Evolutionary conservation across 495 filamentous ascomycete genomes (phyloP).

Genomic region (Pseudoneurospora amorphoporcata): DNA sequence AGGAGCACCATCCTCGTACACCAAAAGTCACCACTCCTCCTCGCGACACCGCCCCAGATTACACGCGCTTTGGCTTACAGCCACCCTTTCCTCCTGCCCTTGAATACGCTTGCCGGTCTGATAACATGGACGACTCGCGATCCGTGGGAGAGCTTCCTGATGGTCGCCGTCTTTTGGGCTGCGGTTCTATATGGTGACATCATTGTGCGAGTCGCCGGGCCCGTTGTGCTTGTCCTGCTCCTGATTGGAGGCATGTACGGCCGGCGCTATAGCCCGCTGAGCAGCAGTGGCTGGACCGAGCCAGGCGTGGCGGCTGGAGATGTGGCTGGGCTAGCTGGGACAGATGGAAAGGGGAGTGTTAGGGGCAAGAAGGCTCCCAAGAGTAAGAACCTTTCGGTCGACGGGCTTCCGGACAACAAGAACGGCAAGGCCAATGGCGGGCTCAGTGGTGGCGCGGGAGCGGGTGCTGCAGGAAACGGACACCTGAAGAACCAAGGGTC

Average conservation of each 20-base stretch:
- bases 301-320: constrained; percentile 19
- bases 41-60: constrained; percentile 87
- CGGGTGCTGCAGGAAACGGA: constrained; percentile 33
- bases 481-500: constrained; percentile 31
- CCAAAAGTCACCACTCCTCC: constrained; percentile 86
- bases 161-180: constrained; percentile 78
- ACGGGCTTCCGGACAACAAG: constrained; percentile 34
- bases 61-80: constrained; percentile 88
- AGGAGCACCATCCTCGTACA: constrained; percentile 89
- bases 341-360: constrained; percentile 11
- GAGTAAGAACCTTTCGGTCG: constrained; percentile 24
- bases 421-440: constrained; percentile 32
- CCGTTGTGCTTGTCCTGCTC: constrained; percentile 64
- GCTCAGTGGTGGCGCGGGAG: constrained; percentile 1
- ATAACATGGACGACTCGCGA: constrained; percentile 89
- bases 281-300: constrained; percentile 66
- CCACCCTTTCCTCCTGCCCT: constrained; percentile 79
- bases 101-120: constrained; percentile 74
- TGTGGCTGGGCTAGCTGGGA: neutral
- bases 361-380: constrained; percentile 13
- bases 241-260: constrained; percentile 90
- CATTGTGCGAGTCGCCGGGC: constrained; percentile 69
- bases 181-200: constrained; percentile 75
- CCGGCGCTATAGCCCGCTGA: constrained; percentile 79
- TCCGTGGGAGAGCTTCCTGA: constrained; percentile 91